Evolutionary conservation across 1,284 basidiomycete genomes (phyloP).

Genomic region (Ganoderma meredithae): DNA sequence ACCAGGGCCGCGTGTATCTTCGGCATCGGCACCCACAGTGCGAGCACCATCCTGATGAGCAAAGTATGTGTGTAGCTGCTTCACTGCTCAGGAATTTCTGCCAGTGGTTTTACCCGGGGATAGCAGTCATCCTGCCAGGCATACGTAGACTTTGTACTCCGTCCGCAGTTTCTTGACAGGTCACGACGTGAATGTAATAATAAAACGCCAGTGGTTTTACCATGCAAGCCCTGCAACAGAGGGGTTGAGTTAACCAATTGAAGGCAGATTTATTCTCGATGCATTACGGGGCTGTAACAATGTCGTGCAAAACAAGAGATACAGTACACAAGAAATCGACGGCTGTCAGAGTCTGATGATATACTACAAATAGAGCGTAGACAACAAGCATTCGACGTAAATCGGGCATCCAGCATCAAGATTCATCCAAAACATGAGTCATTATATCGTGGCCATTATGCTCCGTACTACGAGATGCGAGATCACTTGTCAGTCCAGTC

Average conservation of each 20-base stretch:
- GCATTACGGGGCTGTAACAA: background rate
- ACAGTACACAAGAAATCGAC: background rate
- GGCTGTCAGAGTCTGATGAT: background rate
- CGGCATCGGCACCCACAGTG: background rate
- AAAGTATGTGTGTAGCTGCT: background rate
- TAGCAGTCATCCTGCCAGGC: too few relatives aligned
- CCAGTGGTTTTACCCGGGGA: too few relatives aligned
- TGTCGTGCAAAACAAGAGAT: background rate
- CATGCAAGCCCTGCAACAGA: background rate
- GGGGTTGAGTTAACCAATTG: background rate
- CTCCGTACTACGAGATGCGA: constrained; percentile 21
- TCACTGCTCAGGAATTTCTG: background rate
- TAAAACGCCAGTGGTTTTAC: background rate
- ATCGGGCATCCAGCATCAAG: background rate
- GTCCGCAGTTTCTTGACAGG: too few relatives aligned
- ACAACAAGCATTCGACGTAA: background rate
- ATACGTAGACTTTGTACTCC: too few relatives aligned
- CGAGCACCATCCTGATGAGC: background rate
- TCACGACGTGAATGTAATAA: too few relatives aligned
- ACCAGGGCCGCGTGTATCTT: background rate
- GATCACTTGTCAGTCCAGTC: too few relatives aligned
- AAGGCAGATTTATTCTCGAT: background rate
- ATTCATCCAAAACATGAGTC: background rate
- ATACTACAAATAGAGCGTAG: background rate
- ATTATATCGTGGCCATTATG: background rate